Conservation (phyloP, 306 rosid genomes). For the Quercus rubra region DNA sequence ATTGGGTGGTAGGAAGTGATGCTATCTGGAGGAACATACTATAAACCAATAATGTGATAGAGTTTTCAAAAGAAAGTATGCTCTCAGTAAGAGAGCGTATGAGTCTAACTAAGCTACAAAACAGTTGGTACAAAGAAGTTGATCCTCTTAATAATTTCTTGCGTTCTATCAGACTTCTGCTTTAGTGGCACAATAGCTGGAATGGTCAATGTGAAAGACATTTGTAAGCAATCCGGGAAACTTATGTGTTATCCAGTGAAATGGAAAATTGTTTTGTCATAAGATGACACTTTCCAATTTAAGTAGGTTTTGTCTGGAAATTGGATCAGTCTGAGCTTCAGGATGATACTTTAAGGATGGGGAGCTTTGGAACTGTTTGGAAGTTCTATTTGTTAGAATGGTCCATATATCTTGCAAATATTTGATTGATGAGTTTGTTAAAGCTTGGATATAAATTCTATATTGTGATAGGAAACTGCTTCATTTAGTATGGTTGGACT, state of each 20-base stretch:
- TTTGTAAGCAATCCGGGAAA: not conserved
- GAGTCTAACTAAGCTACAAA: not conserved
- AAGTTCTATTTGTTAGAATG: not conserved
- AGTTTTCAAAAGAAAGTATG: not conserved
- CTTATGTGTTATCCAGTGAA: not conserved
- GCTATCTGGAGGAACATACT: too few relatives aligned
- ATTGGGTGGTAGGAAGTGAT: too few relatives aligned
- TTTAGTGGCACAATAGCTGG: not conserved
- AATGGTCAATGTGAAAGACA: not conserved
- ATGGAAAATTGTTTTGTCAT: not conserved
- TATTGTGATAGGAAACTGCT: not conserved
- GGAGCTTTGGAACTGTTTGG: not conserved
- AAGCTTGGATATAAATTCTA: not conserved
- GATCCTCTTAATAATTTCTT: not conserved
- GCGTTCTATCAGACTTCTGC: not conserved
- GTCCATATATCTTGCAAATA: not conserved
- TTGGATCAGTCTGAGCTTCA: not conserved
- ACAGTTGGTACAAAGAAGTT: not conserved
- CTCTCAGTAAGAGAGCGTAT: not conserved
- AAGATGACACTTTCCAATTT: not conserved
- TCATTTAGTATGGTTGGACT: not conserved
- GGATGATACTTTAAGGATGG: not conserved
- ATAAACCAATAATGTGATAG: not conserved
- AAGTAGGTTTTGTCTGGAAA: not conserved
- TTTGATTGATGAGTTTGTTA: not conserved